Conservation (phyloP, 352 stramenopile species). For the Globisporangium rhizosaccharum region DNA sequence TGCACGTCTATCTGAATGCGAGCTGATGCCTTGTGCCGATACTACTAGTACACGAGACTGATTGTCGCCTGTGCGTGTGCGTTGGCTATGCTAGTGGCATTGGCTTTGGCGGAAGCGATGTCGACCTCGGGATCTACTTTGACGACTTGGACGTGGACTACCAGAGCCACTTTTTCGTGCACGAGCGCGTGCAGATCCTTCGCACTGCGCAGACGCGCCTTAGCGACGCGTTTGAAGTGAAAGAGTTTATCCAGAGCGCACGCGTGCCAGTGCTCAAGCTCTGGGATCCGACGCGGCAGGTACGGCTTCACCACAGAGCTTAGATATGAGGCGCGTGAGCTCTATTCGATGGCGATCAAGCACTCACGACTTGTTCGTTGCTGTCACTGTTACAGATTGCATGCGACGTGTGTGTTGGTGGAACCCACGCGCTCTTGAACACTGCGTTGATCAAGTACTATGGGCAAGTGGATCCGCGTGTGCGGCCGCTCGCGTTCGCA, state of each 20-base stretch:
- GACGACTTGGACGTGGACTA: slow-evolving; percentile 53
- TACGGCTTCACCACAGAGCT: slow-evolving; percentile 4
- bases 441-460: slow-evolving; percentile 77
- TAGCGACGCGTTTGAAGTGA: slow-evolving; percentile 40
- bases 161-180: slow-evolving; percentile 47
- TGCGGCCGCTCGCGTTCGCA: slow-evolving; percentile 92
- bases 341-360: too few relatives aligned
- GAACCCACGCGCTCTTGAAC: slow-evolving; percentile 69
- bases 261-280: slow-evolving; percentile 76
- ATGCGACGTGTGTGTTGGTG: slow-evolving; percentile 72
- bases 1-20: background rate
- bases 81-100: slow-evolving; percentile 32
- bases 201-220: slow-evolving; percentile 39
- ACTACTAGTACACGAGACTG: slow-evolving; percentile 3
- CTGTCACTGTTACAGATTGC: slow-evolving; percentile 26
- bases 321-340: too few relatives aligned
- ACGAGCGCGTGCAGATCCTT: slow-evolving; percentile 59
- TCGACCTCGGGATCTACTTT: slow-evolving; percentile 83
- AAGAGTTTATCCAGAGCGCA: slow-evolving; percentile 68
- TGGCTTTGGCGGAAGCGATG: slow-evolving; percentile 70
- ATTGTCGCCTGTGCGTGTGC: slow-evolving; percentile 5
- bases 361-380: too few relatives aligned
- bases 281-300: slow-evolving; percentile 57
- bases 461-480: slow-evolving; percentile 58
- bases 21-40: background rate